Evolutionary conservation across 495 filamentous ascomycete genomes (phyloP).

Genomic region (Pseudevernia furfuracea): DNA sequence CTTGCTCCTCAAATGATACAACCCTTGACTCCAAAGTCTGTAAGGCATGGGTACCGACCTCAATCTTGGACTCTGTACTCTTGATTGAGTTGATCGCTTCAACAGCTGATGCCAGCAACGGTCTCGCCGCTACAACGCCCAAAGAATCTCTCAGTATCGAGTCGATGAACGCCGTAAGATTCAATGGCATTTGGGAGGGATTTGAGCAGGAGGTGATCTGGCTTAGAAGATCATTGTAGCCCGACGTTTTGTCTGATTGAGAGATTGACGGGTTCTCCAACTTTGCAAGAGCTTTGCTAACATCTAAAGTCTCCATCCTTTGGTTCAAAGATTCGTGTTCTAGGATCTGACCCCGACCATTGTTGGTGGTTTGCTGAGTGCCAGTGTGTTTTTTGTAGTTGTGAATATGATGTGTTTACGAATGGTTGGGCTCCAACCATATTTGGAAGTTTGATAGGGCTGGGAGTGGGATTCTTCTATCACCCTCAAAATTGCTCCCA

Average conservation of each 20-base stretch:
- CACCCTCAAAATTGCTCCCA: not conserved
- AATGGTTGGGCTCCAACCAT: too few species aligned
- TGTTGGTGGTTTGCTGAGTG: not conserved
- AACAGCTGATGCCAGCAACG: constrained; percentile 63
- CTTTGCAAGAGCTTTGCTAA: constrained; percentile 46
- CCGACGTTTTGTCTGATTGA: constrained; percentile 47
- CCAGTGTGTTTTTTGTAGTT: not conserved
- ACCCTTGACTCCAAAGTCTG: constrained; percentile 55
- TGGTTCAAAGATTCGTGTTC: not conserved
- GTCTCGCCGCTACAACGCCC: constrained; percentile 67
- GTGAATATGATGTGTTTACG: not conserved
- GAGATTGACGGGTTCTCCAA: constrained; percentile 47
- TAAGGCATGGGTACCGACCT: constrained; percentile 61
- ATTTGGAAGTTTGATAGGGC: too few species aligned
- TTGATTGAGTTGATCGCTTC: constrained; percentile 47
- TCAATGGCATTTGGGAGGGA: constrained; percentile 47
- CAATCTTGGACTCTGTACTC: constrained; percentile 54
- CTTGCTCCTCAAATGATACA: constrained; percentile 78
- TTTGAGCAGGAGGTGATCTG: constrained; percentile 51
- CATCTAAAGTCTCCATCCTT: constrained; percentile 52
- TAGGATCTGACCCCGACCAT: not conserved
- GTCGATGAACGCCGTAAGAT: constrained; percentile 62
- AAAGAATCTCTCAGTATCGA: constrained; percentile 59
- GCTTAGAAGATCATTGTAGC: constrained; percentile 60
- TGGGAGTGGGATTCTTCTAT: not conserved